These are phyloP conservation scores for Saprolegnia parasitica DNA, from an alignment of 352 stramenopile species.

Conservation along the genomic window DNA sequence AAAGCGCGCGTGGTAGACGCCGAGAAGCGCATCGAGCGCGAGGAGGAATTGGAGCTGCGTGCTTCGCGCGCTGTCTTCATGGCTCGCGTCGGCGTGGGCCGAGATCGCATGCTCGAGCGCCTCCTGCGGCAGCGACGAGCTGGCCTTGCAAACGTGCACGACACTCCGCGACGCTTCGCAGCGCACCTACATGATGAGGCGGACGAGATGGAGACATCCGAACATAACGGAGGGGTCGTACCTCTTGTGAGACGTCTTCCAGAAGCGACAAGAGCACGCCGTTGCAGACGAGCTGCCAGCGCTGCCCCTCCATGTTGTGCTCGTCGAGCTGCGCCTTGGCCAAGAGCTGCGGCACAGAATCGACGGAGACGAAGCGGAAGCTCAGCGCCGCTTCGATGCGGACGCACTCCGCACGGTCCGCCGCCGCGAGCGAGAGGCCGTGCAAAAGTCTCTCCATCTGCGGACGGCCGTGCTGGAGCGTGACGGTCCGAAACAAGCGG, in stretches of 20 bases:
- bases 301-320: not conserved
- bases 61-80: not conserved
- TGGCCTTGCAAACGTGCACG: not conserved
- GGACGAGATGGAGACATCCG: not conserved
- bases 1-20: not conserved
- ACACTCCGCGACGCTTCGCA: slow-evolving; percentile 15
- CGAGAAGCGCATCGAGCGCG: not conserved
- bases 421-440: not conserved
- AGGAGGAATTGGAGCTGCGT: slow-evolving; percentile 8
- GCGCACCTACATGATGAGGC: not conserved
- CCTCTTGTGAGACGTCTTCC: slow-evolving; percentile 8
- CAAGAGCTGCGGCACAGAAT: not conserved
- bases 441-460: not conserved
- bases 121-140: not conserved
- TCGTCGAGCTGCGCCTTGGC: slow-evolving; percentile 23
- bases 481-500: slow-evolving; percentile 11
- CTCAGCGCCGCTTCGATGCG: slow-evolving; percentile 1
- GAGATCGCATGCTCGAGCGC: slow-evolving; percentile 17
- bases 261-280: slow-evolving; percentile 20
- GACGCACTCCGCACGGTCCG: not conserved
- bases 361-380: not conserved
- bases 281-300: not conserved
- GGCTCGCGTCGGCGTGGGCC: slow-evolving; percentile 9
- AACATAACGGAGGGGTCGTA: not conserved
- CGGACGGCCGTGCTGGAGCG: not conserved